Evolutionary conservation across 176 grass and related monocot species (phyloP), one percentile per base, ranked within the genome.

Genomic region (Zoysia pacifica): DNA sequence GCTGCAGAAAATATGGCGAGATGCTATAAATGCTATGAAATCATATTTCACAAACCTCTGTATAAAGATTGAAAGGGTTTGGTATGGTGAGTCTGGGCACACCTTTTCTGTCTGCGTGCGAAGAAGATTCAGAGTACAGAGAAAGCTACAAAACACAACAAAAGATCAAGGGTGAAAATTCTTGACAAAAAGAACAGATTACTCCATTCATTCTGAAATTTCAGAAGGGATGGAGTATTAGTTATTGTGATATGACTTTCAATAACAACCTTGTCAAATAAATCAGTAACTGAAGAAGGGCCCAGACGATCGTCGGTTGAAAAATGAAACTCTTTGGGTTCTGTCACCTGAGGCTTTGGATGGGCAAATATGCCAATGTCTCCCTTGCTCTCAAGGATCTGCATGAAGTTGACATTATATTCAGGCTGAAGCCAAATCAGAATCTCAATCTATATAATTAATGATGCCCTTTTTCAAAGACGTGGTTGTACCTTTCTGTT

Each of bases 11-110:
- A 42, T 37, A 72, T 74, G 8, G 5, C 41, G 53, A 67, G 55
- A 77, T 72, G 44, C 20, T 28, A 44, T 12, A 16, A 70, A 36
- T 8, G 62, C 14, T 80, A 42, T 9, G 50, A 70, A 74, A 68
- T 77, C 44, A 58, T 18, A 85, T 72, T 48, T 55, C 66, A 73
- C 73, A 28, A 64, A 96, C 97, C 89, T 99, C 84, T 39, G 97
- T 99, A 58, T 86, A 82, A 66, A 99, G 82, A 89, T 91, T 92
- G 73, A 99, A 99, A 84, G 97, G 97, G 70, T 96, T 93, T 11
- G 93, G 88, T 77, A 72, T 79, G 5, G 93, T 99, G 48, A 80
- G 15, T 76, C 77, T 87, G 8, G 88, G 82, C 69, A 89, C 60
- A 84, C 74, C 88, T 68, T 85, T 81, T n/a, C 86, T 93, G 42